Percentiles rank a stretch among this genome's conserved stretches.
Conservation (phyloP, 75 land plant species). For the Sequoiadendron giganteum region DNA sequence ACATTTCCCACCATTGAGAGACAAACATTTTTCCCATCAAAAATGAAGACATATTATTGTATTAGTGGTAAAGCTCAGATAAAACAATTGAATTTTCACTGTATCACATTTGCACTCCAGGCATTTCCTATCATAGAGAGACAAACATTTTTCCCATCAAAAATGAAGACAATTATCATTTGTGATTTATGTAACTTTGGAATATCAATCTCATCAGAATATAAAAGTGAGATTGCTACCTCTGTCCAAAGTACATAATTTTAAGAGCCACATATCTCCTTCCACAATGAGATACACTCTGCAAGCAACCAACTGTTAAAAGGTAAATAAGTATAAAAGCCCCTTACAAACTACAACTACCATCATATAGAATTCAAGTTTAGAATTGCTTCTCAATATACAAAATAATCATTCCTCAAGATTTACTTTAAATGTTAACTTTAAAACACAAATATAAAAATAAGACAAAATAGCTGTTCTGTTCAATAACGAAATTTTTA, state of each 20-base stretch:
- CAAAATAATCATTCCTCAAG: not conserved
- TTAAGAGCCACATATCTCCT: conserved; percentile 11
- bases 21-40: not conserved
- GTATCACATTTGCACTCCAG: not conserved
- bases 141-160: not conserved
- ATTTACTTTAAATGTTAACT: not conserved
- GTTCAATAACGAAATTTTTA: not conserved
- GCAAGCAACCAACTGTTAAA: not conserved
- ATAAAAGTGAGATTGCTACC: not conserved
- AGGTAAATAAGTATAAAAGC: not conserved
- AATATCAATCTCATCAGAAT: not conserved
- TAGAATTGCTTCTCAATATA: not conserved
- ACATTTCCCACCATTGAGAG: not conserved
- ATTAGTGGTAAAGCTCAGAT: not conserved
- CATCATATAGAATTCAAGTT: not conserved
- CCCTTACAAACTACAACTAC: not conserved
- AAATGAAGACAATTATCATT: not conserved
- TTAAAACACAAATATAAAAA: not conserved
- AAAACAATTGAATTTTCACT: not conserved
- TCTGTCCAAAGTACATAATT: conserved; percentile 11
- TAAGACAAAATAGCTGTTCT: not conserved
- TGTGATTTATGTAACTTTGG: not conserved
- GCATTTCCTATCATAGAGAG: not conserved
- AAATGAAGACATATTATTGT: not conserved
- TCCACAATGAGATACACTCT: conserved; percentile 12